Percentiles rank a stretch among this genome's conserved stretches.
Conservation (phyloP, 495 filamentous ascomycete genomes). For the Penicillium steckii region DNA sequence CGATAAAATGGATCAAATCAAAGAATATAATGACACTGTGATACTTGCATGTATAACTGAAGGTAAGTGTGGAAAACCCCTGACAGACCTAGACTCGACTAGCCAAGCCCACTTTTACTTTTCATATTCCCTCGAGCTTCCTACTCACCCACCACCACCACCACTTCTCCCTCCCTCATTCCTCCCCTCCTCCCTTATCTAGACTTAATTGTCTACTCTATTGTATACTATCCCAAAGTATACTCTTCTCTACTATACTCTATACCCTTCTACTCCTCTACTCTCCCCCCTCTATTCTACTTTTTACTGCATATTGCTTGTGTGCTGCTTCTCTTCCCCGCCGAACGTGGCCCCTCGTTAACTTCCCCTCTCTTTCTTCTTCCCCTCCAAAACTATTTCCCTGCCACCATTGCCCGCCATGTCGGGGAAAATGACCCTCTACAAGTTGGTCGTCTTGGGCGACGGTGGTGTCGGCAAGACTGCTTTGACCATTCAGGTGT, state of each 20-base stretch:
- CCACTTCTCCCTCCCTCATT: too few relatives aligned
- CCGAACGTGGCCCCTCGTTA: conserved; percentile 2
- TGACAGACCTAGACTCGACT: too few relatives aligned
- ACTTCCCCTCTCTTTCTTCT: conserved; percentile 4
- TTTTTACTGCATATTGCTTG: too few relatives aligned
- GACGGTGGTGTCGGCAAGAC: conserved; percentile 96
- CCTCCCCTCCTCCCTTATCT: too few relatives aligned
- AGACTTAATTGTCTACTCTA: too few relatives aligned
- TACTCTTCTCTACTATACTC: not conserved
- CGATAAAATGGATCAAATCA: too few relatives aligned
- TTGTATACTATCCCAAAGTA: too few relatives aligned
- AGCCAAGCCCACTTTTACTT: not conserved
- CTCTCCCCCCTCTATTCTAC: not conserved
- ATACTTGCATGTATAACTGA: too few relatives aligned
- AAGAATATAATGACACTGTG: too few relatives aligned
- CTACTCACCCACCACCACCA: too few relatives aligned
- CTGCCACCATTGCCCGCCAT: conserved; percentile 38
- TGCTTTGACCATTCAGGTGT: conserved; percentile 93
- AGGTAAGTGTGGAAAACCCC: too few relatives aligned
- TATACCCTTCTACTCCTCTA: not conserved
- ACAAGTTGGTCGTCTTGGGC: conserved; percentile 97
- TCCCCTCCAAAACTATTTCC: not conserved
- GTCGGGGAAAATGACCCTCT: conserved; percentile 89
- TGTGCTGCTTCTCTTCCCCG: conserved; percentile 1
- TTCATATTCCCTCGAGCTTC: not conserved